phyloP scores from a whole-genome alignment of 2,329 filamentous ascomycete genomes.

The Myriosclerotinia scirpicola region DNA sequence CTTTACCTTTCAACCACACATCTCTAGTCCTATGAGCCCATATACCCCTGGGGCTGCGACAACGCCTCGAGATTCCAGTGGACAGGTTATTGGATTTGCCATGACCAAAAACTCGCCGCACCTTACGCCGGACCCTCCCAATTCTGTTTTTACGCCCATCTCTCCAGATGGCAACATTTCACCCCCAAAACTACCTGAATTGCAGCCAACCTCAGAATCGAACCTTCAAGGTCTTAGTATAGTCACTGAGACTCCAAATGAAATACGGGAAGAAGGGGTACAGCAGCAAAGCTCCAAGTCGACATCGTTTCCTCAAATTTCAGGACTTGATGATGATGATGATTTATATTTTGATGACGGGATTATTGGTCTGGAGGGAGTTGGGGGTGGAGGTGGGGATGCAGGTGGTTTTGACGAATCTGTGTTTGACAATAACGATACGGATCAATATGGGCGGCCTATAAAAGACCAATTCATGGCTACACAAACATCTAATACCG shows the following conservation, averaged over 20 bases:
- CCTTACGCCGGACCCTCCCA: conserved; percentile 11
- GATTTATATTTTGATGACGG: conserved; percentile 66
- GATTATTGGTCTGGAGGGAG: conserved; percentile 56
- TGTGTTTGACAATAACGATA: conserved; percentile 68
- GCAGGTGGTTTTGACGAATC: conserved; percentile 67
- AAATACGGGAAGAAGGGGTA: conserved; percentile 13
- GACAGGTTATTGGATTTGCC: conserved; percentile 58
- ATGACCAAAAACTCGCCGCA: conserved; percentile 39
- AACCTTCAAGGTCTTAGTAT: conserved; percentile 32
- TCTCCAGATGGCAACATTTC: conserved; percentile 26
- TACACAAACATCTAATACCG: conserved; percentile 28
- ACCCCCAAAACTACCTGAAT: conserved; percentile 10
- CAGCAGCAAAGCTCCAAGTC: conserved; percentile 9
- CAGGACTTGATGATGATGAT: conserved; percentile 40
- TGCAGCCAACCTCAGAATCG: neutral
- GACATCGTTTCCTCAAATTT: conserved; percentile 26
- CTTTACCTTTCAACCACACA: conserved; percentile 45
- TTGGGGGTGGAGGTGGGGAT: conserved; percentile 47
- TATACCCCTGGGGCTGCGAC: conserved; percentile 47
- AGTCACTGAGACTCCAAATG: conserved; percentile 22
- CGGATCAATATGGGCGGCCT: conserved; percentile 60
- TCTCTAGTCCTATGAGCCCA: conserved; percentile 54
- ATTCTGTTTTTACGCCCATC: conserved; percentile 25
- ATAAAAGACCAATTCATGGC: conserved; percentile 46
- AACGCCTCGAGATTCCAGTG: conserved; percentile 57